Percentiles rank a stretch among this genome's conserved stretches.
Evolutionary conservation across 1,139 yeast genomes (phyloP).

Genomic region (Pichia norvegensis): DNA sequence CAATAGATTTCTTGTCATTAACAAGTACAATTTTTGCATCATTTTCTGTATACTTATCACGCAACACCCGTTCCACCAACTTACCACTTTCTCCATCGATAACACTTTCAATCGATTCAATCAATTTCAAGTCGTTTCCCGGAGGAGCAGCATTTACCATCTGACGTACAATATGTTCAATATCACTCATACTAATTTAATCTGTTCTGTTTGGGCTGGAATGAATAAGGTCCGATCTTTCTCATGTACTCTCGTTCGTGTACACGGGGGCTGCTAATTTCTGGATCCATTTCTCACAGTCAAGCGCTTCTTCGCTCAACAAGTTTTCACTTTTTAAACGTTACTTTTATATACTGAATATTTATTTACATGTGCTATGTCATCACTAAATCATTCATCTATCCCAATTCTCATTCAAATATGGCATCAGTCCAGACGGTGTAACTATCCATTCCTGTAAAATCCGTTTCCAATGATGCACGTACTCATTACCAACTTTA

Average conservation of each 20-base stretch:
- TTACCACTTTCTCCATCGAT: background rate
- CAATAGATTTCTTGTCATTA: slow-evolving; percentile 24
- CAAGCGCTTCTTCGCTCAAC: no score
- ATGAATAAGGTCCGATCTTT: no score
- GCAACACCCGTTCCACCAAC: slow-evolving; percentile 28
- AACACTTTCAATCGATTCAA: background rate
- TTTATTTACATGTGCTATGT: background rate
- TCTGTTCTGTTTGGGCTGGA: background rate
- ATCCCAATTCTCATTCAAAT: slow-evolving; percentile 5
- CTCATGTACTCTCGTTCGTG: no score
- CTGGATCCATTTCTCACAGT: no score
- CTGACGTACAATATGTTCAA: slow-evolving; percentile 28
- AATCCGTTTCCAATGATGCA: slow-evolving; percentile 16
- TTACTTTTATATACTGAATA: no score
- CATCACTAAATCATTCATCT: background rate
- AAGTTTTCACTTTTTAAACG: no score
- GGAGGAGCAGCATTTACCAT: slow-evolving; percentile 48
- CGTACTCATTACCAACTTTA: slow-evolving; percentile 8
- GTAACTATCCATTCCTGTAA: slow-evolving; percentile 30
- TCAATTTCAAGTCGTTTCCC: slow-evolving; percentile 33
- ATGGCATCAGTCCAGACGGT: slow-evolving; percentile 26
- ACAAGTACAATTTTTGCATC: slow-evolving; percentile 25
- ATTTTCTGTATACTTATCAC: slow-evolving; percentile 22
- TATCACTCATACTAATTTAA: slow-evolving; percentile 8
- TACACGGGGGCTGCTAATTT: no score